Conservation (phyloP, 164 flowering plant genomes). For the Saururus chinensis region DNA sequence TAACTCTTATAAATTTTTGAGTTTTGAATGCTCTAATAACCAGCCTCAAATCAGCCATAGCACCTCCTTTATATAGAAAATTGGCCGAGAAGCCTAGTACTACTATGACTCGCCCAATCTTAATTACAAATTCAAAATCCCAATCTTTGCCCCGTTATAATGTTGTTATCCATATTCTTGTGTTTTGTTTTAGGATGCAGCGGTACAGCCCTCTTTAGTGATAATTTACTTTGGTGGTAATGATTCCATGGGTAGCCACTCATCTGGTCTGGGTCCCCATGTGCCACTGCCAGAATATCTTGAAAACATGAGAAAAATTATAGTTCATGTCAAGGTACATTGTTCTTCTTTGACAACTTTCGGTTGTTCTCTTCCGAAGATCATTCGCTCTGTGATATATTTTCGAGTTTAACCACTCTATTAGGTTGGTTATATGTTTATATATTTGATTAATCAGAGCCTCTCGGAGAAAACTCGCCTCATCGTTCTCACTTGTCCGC, state of each 20-base stretch:
- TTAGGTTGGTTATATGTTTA: background rate
- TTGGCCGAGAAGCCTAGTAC: too few relatives aligned
- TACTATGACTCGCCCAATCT: too few relatives aligned
- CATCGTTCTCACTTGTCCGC: constrained; percentile 27
- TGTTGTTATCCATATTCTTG: constrained; percentile 4
- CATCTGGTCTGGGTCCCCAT: constrained; percentile 91
- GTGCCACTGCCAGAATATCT: constrained; percentile 80
- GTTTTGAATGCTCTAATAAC: too few relatives aligned
- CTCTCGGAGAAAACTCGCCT: constrained; percentile 49
- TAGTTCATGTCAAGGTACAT: constrained; percentile 62
- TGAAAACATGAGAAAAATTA: constrained; percentile 76
- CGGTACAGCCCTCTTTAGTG: constrained; percentile 67
- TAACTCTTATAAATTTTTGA: too few relatives aligned
- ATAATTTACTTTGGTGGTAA: constrained; percentile 95
- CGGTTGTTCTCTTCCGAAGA: too few relatives aligned
- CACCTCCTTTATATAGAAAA: too few relatives aligned
- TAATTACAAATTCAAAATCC: too few relatives aligned
- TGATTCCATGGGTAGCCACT: constrained; percentile 82
- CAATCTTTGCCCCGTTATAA: too few relatives aligned
- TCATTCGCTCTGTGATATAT: too few relatives aligned
- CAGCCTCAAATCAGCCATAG: too few relatives aligned
- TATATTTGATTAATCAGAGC: constrained; percentile 29
- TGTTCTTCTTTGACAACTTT: background rate
- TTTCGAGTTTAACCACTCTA: background rate
- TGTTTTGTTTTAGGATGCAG: constrained; percentile 47